These are phyloP conservation scores for Aspergillus ruber DNA, from an alignment of 2,329 filamentous ascomycete species.

Conservation along the genomic window DNA sequence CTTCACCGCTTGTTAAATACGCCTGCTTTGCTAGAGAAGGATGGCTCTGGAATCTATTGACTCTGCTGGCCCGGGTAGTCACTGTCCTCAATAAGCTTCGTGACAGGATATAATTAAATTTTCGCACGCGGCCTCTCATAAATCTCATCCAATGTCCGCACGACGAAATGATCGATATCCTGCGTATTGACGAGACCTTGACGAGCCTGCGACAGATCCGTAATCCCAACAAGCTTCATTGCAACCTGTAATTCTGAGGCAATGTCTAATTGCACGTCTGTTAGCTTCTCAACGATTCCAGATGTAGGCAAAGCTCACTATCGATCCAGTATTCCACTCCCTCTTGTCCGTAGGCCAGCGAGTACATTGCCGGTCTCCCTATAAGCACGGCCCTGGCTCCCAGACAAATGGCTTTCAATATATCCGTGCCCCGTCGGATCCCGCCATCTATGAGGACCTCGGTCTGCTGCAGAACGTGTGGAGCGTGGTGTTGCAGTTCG, in stretches of 20 bases:
- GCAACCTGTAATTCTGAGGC: conserved; percentile 2
- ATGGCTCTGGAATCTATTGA: too few relatives aligned
- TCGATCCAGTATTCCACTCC: conserved; percentile 7
- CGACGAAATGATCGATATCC: conserved; percentile 3
- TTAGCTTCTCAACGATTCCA: too few relatives aligned
- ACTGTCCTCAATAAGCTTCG: too few relatives aligned
- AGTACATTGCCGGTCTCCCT: conserved; percentile 65
- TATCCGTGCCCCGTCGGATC: conserved; percentile 73
- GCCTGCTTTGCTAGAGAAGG: too few relatives aligned
- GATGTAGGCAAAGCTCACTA: not conserved
- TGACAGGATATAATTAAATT: too few relatives aligned
- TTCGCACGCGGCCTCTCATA: too few relatives aligned
- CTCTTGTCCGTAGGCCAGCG: conserved; percentile 51
- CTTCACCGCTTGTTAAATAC: too few relatives aligned
- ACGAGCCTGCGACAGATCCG: conserved; percentile 4
- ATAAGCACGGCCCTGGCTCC: conserved; percentile 79
- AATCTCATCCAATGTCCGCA: too few relatives aligned
- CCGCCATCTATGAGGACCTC: conserved; percentile 83
- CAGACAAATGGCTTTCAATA: conserved; percentile 77
- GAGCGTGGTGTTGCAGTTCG: conserved; percentile 66
- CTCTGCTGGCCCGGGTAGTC: too few relatives aligned
- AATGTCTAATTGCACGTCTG: too few relatives aligned
- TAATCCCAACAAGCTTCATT: conserved; percentile 6
- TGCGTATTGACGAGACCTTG: conserved; percentile 4
- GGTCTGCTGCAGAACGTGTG: conserved; percentile 59